A percentile compares a stretch with the other conserved stretches of the same genome.
Conservation (phyloP, 2,329 filamentous ascomycete genomes). For the Fusarium dlaminii region DNA sequence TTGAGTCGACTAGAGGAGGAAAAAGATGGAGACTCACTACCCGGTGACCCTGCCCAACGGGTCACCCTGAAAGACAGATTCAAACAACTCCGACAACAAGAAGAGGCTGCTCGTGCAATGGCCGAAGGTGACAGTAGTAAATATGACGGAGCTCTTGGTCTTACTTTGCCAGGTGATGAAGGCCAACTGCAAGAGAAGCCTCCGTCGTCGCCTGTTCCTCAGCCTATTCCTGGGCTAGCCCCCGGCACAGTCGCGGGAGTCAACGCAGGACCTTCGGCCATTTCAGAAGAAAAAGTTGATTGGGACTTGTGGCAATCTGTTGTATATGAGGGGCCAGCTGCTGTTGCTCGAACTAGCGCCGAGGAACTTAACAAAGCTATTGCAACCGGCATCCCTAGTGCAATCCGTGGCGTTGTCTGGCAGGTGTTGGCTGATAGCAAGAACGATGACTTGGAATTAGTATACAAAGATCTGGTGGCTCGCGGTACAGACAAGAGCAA, state of each 20-base stretch:
- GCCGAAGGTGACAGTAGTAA: constrained; percentile 63
- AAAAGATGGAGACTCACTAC: constrained; percentile 58
- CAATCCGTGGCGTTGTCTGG: constrained; percentile 98
- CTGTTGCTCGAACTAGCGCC: constrained; percentile 85
- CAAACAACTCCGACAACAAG: constrained; percentile 78
- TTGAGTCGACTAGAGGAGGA: constrained; percentile 81
- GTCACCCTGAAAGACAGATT: constrained; percentile 81
- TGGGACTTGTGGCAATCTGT: constrained; percentile 99
- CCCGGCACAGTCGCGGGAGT: constrained; percentile 89
- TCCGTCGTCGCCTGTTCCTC: constrained; percentile 63
- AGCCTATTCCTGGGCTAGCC: constrained; percentile 75
- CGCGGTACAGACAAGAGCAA: constrained; percentile 85
- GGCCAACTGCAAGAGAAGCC: constrained; percentile 43
- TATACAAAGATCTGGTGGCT: constrained; percentile 84
- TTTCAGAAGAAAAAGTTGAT: constrained; percentile 82
- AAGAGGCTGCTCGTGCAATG: constrained; percentile 69
- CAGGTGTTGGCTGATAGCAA: constrained; percentile 96
- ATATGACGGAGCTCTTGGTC: constrained; percentile 43
- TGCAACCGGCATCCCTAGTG: constrained; percentile 90
- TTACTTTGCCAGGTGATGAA: constrained; percentile 41
- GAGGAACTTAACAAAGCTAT: constrained; percentile 93
- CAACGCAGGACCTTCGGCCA: constrained; percentile 76
- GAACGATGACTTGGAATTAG: constrained; percentile 84
- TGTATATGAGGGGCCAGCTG: constrained; percentile 91
- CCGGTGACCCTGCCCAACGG: constrained; percentile 57